phyloP scores from a whole-genome alignment of 768 basidiomycete genomes.

The Boletus rufocinnamomeus region DNA sequence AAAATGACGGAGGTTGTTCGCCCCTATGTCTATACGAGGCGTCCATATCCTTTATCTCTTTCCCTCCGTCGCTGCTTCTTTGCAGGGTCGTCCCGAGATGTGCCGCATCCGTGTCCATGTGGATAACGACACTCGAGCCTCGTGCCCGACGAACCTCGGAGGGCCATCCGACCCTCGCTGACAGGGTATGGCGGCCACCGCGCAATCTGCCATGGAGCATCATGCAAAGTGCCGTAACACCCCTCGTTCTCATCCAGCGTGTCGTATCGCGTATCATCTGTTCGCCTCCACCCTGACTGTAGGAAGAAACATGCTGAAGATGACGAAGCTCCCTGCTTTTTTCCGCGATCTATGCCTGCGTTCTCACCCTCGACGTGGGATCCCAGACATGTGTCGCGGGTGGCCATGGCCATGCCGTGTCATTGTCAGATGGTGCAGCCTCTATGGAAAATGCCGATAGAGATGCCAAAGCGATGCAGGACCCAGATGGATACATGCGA shows the following conservation, averaged over 20 bases:
- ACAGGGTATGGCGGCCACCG: not conserved
- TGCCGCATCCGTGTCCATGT: not conserved
- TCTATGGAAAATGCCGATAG: not conserved
- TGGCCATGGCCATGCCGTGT: not conserved
- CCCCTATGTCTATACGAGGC: not conserved
- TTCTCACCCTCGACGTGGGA: not conserved
- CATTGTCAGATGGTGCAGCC: not conserved
- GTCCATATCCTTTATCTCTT: constrained; percentile 1
- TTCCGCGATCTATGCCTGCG: constrained; percentile 4
- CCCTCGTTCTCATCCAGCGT: not conserved
- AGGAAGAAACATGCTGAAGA: not conserved
- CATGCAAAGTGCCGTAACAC: not conserved
- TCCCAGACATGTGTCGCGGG: constrained; percentile 12
- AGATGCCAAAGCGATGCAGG: not conserved
- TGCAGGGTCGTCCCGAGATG: constrained; percentile 8
- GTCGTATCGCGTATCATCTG: not conserved
- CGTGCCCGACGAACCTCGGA: constrained; percentile 8
- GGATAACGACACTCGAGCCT: constrained; percentile 6
- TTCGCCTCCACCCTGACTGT: constrained; percentile 1
- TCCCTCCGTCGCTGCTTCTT: constrained; percentile 4
- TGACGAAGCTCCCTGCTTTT: not conserved
- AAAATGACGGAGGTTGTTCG: not conserved
- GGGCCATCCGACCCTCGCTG: not conserved
- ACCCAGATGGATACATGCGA: not conserved
- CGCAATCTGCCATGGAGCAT: not conserved